Percentiles rank a stretch among this genome's conserved stretches.
phyloP scores from a whole-genome alignment of 768 basidiomycete species.

The Lactarius indigo region DNA sequence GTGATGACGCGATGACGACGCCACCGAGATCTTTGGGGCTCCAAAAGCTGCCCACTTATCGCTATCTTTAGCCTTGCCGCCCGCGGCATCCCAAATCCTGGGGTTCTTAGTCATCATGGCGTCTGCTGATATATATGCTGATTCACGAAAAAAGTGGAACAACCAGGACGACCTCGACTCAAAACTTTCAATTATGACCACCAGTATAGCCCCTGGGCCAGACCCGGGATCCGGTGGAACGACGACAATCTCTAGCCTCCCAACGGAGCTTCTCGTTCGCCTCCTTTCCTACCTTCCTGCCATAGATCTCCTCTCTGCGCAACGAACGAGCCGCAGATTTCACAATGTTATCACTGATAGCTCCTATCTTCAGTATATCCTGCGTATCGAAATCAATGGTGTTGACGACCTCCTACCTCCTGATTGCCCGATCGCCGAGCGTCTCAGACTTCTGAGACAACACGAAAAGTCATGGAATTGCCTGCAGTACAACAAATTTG shows the following conservation, averaged over 20 bases:
- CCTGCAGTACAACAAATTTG: not conserved
- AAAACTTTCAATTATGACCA: not conserved
- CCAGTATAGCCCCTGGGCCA: not conserved
- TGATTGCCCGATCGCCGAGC: not conserved
- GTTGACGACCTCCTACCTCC: slow-evolving; percentile 6
- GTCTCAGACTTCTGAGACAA: not conserved
- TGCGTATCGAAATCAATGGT: not conserved
- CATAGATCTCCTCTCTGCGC: not conserved
- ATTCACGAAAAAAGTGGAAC: not conserved
- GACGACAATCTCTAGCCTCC: not conserved
- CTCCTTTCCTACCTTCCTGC: not conserved
- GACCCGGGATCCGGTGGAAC: not conserved
- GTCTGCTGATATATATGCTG: not conserved
- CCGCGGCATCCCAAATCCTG: not conserved
- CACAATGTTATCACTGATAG: not conserved
- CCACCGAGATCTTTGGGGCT: not conserved
- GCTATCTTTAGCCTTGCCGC: not conserved
- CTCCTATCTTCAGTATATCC: slow-evolving; percentile 4
- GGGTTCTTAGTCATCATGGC: not conserved
- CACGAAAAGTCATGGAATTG: slow-evolving; percentile 1
- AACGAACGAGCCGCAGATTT: not conserved
- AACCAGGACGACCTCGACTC: not conserved
- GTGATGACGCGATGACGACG: no score
- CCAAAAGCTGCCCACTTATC: no score
- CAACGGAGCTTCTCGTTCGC: not conserved